Percentiles rank a stretch among this genome's conserved stretches.
Evolutionary conservation across 345 rosid genomes (phyloP).

Genomic region (Alliaria petiolata): DNA sequence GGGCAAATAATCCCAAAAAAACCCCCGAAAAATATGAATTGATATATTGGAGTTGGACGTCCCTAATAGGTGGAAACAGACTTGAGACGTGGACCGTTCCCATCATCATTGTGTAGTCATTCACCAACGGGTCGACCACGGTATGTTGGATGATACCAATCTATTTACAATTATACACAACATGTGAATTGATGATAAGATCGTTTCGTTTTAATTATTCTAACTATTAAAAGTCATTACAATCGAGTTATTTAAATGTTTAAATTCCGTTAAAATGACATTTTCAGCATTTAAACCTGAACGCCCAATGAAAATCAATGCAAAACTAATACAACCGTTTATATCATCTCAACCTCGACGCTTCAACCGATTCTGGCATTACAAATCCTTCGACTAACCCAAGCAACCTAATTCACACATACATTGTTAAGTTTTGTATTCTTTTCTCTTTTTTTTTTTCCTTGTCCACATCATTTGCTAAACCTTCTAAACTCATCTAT

Average conservation of each 20-base stretch:
- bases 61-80: not conserved
- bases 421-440: not conserved
- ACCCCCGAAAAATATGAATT: not conserved
- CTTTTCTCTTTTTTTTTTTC: not conserved
- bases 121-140: constrained; percentile 7
- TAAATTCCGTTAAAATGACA: constrained; percentile 13
- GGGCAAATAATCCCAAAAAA: not conserved
- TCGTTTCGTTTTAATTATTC: not conserved
- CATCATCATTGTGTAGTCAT: constrained; percentile 21
- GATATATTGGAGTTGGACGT: not conserved
- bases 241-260: not conserved
- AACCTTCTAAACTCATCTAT: not conserved
- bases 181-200: not conserved
- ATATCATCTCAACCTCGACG: constrained; percentile 23
- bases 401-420: constrained; percentile 10
- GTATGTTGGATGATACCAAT: constrained; percentile 1
- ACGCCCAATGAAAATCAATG: constrained; percentile 12
- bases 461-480: not conserved
- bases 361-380: constrained; percentile 29
- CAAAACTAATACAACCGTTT: constrained; percentile 31
- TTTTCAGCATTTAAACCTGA: constrained; percentile 26
- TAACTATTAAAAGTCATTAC: not conserved
- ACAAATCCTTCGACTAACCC: constrained; percentile 20
- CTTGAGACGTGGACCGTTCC: not conserved
- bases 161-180: constrained; percentile 7